Conservation (phyloP, 768 basidiomycete species). For the Phaeotremella fagi region DNA sequence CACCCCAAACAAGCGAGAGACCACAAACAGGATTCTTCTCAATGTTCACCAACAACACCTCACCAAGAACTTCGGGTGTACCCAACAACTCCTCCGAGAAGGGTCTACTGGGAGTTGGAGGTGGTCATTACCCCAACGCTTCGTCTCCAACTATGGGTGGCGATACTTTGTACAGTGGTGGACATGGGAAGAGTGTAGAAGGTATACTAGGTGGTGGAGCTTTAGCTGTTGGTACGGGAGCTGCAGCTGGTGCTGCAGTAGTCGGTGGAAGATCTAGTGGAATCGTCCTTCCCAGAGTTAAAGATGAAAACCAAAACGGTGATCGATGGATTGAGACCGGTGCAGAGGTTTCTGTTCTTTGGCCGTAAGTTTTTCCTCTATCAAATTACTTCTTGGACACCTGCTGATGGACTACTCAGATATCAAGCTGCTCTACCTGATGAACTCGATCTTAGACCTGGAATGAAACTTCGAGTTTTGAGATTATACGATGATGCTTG, state of each 20-base stretch:
- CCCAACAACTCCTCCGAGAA: conserved; percentile 30
- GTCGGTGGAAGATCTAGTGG: conserved; percentile 26
- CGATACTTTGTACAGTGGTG: conserved; percentile 29
- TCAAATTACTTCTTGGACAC: neutral
- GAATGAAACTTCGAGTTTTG: conserved; percentile 43
- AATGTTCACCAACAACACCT: conserved; percentile 10
- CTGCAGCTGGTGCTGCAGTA: conserved; percentile 6
- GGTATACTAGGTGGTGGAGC: conserved; percentile 9
- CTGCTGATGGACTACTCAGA: conserved; percentile 9
- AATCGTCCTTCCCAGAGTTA: conserved; percentile 40
- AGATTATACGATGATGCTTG: conserved; percentile 48
- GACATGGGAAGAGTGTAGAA: conserved; percentile 3
- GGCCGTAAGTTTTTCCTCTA: conserved; percentile 37
- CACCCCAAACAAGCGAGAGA: neutral
- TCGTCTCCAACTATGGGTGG: conserved; percentile 35
- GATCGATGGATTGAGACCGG: conserved; percentile 43
- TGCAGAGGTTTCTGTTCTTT: conserved; percentile 41
- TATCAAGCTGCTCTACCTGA: conserved; percentile 45
- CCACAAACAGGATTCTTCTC: conserved; percentile 15
- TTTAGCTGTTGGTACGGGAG: neutral
- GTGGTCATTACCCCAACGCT: conserved; percentile 1
- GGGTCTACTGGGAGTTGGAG: conserved; percentile 22
- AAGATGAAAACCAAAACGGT: conserved; percentile 44
- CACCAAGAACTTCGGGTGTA: neutral
- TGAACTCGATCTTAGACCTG: conserved; percentile 45